Evolutionary conservation across 148 eudicot genomes (phyloP).

Genomic region (Simmondsia chinensis): DNA sequence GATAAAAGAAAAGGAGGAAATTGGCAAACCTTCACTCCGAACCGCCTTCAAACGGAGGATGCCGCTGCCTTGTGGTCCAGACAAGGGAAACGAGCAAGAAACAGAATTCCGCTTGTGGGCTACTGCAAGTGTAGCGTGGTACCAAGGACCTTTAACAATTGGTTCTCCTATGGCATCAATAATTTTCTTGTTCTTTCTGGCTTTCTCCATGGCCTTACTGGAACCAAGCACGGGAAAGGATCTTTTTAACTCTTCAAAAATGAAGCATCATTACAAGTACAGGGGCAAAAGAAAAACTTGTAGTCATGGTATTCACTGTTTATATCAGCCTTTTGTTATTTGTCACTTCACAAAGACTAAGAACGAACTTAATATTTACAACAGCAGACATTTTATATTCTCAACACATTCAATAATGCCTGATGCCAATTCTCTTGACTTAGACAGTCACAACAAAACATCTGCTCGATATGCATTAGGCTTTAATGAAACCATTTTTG

Average conservation of each 20-base stretch:
- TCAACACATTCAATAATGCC: too few species aligned
- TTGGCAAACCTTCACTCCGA: slow-evolving; percentile 54
- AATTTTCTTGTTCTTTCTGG: slow-evolving; percentile 45
- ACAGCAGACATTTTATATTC: too few species aligned
- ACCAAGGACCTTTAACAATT: slow-evolving; percentile 90
- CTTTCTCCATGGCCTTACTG: slow-evolving; percentile 95
- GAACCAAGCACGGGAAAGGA: slow-evolving; percentile 10
- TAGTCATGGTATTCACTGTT: too few species aligned
- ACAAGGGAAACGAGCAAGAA: slow-evolving; percentile 84
- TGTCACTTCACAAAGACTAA: too few species aligned
- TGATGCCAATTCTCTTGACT: too few species aligned
- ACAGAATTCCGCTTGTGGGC: slow-evolving; percentile 77
- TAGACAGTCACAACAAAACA: too few species aligned
- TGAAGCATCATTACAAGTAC: not conserved
- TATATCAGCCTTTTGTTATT: too few species aligned
- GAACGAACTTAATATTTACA: too few species aligned
- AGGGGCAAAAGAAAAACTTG: too few species aligned
- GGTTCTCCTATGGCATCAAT: slow-evolving; percentile 77
- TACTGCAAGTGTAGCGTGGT: slow-evolving; percentile 84
- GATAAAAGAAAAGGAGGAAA: slow-evolving; percentile 2
- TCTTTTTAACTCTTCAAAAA: not conserved
- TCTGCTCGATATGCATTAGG: too few species aligned
- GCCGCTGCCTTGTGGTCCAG: slow-evolving; percentile 91
- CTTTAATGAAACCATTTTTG: too few species aligned
- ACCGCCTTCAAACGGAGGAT: slow-evolving; percentile 77